A percentile compares a stretch with the other conserved stretches of the same genome.
These are phyloP conservation scores for Fomitopsis palustris DNA, from an alignment of 1,284 basidiomycete genomes.

Conservation along the genomic window DNA sequence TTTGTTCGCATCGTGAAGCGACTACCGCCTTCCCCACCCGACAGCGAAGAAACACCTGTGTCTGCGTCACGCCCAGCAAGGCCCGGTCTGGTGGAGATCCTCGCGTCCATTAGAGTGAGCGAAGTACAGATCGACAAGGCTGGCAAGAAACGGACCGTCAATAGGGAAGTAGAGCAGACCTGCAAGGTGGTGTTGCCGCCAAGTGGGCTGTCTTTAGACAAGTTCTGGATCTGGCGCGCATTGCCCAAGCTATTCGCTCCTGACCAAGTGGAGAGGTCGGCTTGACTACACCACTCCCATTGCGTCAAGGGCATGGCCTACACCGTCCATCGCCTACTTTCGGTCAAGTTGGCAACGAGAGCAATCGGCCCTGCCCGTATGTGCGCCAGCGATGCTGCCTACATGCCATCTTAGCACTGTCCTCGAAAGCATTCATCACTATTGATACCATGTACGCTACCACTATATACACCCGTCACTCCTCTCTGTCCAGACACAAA, in stretches of 20 bases:
- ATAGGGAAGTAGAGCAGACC: too few relatives aligned
- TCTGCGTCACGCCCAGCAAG: not conserved
- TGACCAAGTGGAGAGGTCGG: too few relatives aligned
- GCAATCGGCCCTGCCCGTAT: too few relatives aligned
- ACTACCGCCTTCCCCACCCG: not conserved
- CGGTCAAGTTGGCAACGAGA: too few relatives aligned
- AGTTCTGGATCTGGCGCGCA: not conserved
- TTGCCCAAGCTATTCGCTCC: not conserved
- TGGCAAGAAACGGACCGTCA: too few relatives aligned
- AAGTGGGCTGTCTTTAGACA: not conserved
- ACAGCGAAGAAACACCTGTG: not conserved
- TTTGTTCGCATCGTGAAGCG: not conserved
- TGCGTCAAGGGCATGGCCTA: not conserved
- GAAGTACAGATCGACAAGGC: not conserved
- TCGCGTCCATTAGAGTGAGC: not conserved
- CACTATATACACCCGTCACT: not conserved
- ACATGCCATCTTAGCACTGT: not conserved
- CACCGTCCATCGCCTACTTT: too few relatives aligned
- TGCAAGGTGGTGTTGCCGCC: not conserved
- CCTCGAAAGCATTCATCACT: not conserved
- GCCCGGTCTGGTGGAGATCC: conserved; percentile 14
- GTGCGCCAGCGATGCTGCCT: too few relatives aligned
- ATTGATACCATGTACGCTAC: not conserved
- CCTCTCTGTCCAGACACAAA: too few relatives aligned
- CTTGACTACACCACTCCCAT: too few relatives aligned